Evolutionary conservation across 495 filamentous ascomycete genomes (phyloP), one percentile per base, ranked within the genome.

Genomic region (Talaromyces trachyspermus): DNA sequence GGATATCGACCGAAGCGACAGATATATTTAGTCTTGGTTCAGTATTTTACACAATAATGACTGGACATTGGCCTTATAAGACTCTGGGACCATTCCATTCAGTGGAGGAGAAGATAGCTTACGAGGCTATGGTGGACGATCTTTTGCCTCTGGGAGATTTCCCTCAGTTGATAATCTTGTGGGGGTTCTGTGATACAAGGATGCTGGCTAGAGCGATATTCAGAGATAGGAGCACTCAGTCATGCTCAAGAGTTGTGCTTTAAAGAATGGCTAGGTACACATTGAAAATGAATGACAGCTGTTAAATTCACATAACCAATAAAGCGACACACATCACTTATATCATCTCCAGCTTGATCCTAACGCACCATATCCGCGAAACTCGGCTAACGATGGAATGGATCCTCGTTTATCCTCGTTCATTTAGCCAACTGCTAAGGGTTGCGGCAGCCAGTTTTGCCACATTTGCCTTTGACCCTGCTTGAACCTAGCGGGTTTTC

Each of bases 21-120:
- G 55, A 60, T 29, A 60, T 62, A 8, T 60, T 62, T 29, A 57
- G 59, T 27, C 59, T 60, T 18, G 57, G 59, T 19, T 60, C 59
- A 1, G 40, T 60, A 11, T 52, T 52, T 43, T 62, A 60, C 43
- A 62, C 55, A 24, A 62, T 56, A 33, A 53, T 60, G 58, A 60
- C 59, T 23, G 53, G 58, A 14, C 48, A 60, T 49, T 62, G 58
- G 59, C 57, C 59, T 8, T 60, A 62, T 29, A 60, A 38, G 23
- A 36, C 54, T 49, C 54, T 39, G 17, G 54, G 54, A 1, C 54
- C 52, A 29, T 57, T 57, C 41, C 36, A 39, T 20, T 52, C 54
- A 15, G 0, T 52, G 2, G 48, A 36, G n/a, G 51, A 57, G 48
- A 51, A 15, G 43, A 29, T 20, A 5, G 32, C 41, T 18, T 56